Percentiles rank a stretch among this genome's conserved stretches.
Evolutionary conservation across 73 alveolate species (phyloP).

Genomic region (Loxodes magnus): DNA sequence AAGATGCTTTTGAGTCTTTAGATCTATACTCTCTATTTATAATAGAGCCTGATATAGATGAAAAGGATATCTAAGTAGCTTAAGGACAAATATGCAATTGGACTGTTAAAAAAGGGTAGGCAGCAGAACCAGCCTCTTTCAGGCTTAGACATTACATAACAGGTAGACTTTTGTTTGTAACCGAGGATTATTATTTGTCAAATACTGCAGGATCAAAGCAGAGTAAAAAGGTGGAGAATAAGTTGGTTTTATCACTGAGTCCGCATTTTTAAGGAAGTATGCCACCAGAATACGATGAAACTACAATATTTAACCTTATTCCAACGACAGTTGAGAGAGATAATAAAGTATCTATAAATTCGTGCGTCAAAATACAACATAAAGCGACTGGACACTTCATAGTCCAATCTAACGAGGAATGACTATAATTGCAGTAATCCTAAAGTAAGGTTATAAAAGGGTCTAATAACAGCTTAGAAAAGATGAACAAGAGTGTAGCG

Average conservation of each 20-base stretch:
- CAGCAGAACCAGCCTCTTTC: background rate
- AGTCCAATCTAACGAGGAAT: slow-evolving; percentile 15
- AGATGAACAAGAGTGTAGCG: background rate
- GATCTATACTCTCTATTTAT: slow-evolving; percentile 24
- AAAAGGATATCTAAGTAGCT: no score
- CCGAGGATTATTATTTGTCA: no score
- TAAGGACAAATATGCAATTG: slow-evolving; percentile 22
- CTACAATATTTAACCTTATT: slow-evolving; percentile 21
- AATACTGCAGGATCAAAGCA: no score
- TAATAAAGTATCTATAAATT: slow-evolving; percentile 13
- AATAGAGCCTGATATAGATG: slow-evolving; percentile 20
- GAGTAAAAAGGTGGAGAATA: no score
- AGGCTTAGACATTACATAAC: slow-evolving; percentile 38
- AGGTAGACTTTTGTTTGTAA: slow-evolving; percentile 35
- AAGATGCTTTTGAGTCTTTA: slow-evolving; percentile 23
- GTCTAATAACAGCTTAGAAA: background rate
- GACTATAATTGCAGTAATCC: slow-evolving; percentile 1
- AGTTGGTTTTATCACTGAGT: no score
- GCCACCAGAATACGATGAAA: no score
- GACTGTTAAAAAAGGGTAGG: slow-evolving; percentile 2
- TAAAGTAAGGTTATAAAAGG: background rate
- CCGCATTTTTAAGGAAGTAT: no score
- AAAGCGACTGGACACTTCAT: slow-evolving; percentile 10
- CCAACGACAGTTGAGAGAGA: slow-evolving; percentile 45
- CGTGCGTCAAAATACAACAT: slow-evolving; percentile 33